Base-by-base conservation (phyloP, 192 early-diverging fungal genomes). In the Phlyctochytrium planicorne region DNA sequence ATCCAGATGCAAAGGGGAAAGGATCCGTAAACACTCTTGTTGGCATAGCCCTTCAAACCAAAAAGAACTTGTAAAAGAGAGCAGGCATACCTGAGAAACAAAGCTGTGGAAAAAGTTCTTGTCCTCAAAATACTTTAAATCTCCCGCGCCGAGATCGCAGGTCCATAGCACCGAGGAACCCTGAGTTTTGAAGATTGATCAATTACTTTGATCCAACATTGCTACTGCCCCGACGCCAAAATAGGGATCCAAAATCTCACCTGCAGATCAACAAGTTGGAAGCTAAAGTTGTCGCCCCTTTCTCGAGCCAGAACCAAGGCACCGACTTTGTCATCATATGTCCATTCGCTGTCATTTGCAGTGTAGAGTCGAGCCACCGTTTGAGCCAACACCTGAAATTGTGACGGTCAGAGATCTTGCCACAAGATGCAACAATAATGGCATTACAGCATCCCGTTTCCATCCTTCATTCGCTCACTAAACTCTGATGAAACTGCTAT, bases 41-140 rank as follows among this genome's bases (percentile, higher is more conserved):
- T 16, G n/a, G 14, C 65, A 14, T 14, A 10, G 10, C 16, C n/a
- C 59, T 17, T 10, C 23, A 30, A 24, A 66, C 16, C 14, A 66
- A 12, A 66, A 68, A 10, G 36, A 17, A 35, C 6, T 3, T 12
- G 30, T 23, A 6, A 23, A 30, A 34, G 29, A 10, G 35, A 52
- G 17, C 20, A 53, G 37, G 59, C 71, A 40, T 62, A 81, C 79
- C 57, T 75, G 60, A 20, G 75, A 76, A 1, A 79, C 59, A 65
- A 84, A 84, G 20, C 69, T 69, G 65, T 84, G 83, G 56, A 84
- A 84, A 53, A 72, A 82, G 4, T 67, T 68, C 29, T 55, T 37
- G 61, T 84, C 83, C 52, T 67, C 50, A 25, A 37, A 29, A 59
- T 84, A 84, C 34, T 75, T 75, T 32, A 77, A 69, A 63, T 84